Conservation (phyloP, 352 stramenopile species). For the Pythium insidiosum region DNA sequence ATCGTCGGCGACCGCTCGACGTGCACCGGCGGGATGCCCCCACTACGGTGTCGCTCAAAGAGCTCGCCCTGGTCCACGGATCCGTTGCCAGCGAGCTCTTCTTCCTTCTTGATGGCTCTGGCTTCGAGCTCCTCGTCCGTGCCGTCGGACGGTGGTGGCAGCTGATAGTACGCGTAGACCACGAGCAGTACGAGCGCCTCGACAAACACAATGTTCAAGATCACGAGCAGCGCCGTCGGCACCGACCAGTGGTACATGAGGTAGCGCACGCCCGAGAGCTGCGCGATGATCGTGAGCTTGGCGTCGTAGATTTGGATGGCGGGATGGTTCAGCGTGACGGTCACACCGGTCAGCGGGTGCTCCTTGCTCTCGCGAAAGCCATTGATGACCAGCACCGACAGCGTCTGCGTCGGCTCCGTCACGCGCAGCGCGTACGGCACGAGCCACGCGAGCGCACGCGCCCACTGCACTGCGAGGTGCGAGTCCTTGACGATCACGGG, state of each 20-base stretch:
- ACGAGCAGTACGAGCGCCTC: constrained; percentile 58
- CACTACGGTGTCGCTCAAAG: constrained; percentile 14
- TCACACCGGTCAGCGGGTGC: constrained; percentile 40
- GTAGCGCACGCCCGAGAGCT: constrained; percentile 73
- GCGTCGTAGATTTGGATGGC: constrained; percentile 61
- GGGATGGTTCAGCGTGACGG: constrained; percentile 57
- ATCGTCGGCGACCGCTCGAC: constrained; percentile 15
- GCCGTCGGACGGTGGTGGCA: constrained; percentile 15
- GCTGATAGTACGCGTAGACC: constrained; percentile 53
- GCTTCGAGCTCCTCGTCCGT: background rate
- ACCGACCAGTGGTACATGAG: constrained; percentile 85
- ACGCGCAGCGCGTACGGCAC: constrained; percentile 47
- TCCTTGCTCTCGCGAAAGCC: constrained; percentile 47
- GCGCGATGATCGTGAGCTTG: constrained; percentile 75
- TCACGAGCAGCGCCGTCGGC: constrained; percentile 56
- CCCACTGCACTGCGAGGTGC: constrained; percentile 46
- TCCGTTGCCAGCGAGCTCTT: constrained; percentile 3
- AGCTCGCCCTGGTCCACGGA: background rate
- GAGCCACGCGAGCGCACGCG: constrained; percentile 34
- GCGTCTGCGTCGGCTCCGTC: constrained; percentile 40
- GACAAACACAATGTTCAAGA: constrained; percentile 72
- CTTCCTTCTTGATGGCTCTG: constrained; percentile 12
- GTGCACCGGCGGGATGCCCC: constrained; percentile 23
- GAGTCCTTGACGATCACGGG: constrained; percentile 53
- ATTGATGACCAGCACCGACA: constrained; percentile 55